Evolutionary conservation across 495 filamentous ascomycete species (phyloP).

Genomic region (Aeminium ludgeri): DNA sequence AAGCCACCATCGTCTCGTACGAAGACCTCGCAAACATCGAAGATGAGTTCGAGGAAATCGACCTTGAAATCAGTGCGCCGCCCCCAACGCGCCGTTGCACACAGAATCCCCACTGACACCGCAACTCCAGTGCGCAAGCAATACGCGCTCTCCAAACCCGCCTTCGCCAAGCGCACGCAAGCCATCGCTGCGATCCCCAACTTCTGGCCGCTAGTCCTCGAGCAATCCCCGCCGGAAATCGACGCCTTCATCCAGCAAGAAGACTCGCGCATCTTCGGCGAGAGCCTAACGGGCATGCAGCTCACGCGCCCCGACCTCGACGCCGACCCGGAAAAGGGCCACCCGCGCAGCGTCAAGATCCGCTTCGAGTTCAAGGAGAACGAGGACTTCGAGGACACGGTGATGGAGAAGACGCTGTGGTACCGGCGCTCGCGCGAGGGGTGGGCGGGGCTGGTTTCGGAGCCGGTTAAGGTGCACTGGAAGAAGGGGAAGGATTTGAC

Average conservation of each 20-base stretch:
- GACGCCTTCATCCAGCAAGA: conserved; percentile 68
- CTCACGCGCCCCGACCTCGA: conserved; percentile 64
- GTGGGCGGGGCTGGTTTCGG: conserved; percentile 58
- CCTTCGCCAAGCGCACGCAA: conserved; percentile 57
- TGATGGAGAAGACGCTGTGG: conserved; percentile 81
- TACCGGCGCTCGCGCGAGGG: conserved; percentile 47
- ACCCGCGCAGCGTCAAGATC: conserved; percentile 47
- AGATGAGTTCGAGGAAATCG: conserved; percentile 48
- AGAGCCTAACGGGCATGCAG: conserved; percentile 41
- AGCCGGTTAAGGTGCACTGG: conserved; percentile 79
- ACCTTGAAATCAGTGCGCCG: conserved; percentile 46
- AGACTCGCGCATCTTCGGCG: conserved; percentile 51
- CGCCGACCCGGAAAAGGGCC: conserved; percentile 17
- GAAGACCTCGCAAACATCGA: conserved; percentile 27
- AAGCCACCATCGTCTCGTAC: conserved; percentile 11
- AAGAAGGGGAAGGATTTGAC: conserved; percentile 73
- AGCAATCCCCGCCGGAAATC: conserved; percentile 64
- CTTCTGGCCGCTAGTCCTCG: conserved; percentile 82
- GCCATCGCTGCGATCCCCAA: conserved; percentile 50
- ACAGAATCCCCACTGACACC: conserved; percentile 3
- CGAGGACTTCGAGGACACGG: conserved; percentile 53
- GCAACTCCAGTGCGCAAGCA: conserved; percentile 38
- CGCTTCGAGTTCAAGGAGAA: conserved; percentile 49
- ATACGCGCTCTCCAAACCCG: conserved; percentile 30
- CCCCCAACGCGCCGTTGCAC: background rate